Conservation (phyloP, 805 yeast species). For the Yamadazyma phyllophila region DNA sequence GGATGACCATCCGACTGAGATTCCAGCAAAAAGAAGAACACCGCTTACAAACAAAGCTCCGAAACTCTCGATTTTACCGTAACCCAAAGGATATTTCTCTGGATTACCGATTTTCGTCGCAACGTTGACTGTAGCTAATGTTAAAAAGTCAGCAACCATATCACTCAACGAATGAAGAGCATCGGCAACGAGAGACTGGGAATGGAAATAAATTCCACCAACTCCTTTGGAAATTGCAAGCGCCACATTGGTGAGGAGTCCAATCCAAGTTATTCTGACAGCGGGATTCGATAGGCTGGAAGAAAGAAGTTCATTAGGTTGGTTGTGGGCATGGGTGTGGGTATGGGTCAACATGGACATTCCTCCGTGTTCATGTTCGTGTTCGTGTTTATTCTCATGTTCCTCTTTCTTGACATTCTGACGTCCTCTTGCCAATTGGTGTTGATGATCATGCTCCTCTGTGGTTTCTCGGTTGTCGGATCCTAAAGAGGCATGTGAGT, state of each 20-base stretch:
- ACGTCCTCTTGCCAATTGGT: neutral
- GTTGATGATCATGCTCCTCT: too few relatives aligned
- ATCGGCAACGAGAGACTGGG: conserved; percentile 92
- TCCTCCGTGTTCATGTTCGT: conserved; percentile 4
- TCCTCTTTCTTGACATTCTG: neutral
- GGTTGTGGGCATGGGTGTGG: conserved; percentile 45
- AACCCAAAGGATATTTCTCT: conserved; percentile 76
- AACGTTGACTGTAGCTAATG: conserved; percentile 83
- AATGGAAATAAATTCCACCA: conserved; percentile 91
- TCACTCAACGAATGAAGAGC: conserved; percentile 93
- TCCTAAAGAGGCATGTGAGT: neutral
- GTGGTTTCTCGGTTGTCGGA: neutral
- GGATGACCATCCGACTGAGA: conserved; percentile 87
- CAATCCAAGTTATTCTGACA: conserved; percentile 90
- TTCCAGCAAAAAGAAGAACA: conserved; percentile 80
- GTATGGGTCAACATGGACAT: conserved; percentile 22
- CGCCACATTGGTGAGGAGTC: conserved; percentile 76
- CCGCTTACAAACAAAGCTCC: conserved; percentile 89
- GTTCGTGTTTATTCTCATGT: neutral
- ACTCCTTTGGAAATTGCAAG: conserved; percentile 84
- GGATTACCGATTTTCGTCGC: conserved; percentile 58
- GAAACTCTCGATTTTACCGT: conserved; percentile 88
- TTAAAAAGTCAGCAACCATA: conserved; percentile 82
- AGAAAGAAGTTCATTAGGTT: conserved; percentile 42
- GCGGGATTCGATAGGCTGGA: conserved; percentile 64